These are phyloP conservation scores for Pichia sp. DNA, from an alignment of 1,139 yeast species.

Conservation along the genomic window DNA sequence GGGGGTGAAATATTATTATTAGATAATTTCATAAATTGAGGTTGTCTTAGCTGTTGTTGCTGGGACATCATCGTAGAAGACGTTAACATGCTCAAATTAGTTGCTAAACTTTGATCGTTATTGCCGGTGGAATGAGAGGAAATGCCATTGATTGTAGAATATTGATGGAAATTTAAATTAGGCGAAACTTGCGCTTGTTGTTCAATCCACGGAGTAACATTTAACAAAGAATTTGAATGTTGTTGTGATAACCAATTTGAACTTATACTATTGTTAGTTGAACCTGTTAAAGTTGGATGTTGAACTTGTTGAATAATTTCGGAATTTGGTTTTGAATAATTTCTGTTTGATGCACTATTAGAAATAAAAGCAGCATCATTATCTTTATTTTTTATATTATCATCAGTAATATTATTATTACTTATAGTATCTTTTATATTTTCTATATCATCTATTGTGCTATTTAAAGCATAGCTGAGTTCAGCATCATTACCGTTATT, in stretches of 20 bases:
- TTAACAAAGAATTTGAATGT: slow-evolving; percentile 27
- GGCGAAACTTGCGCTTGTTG: slow-evolving; percentile 46
- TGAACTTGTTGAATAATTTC: slow-evolving; percentile 9
- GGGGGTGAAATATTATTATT: slow-evolving; percentile 8
- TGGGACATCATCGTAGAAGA: slow-evolving; percentile 11
- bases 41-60: slow-evolving; percentile 15
- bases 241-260: slow-evolving; percentile 35
- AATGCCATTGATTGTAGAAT: slow-evolving; percentile 10
- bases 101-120: slow-evolving; percentile 15
- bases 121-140: slow-evolving; percentile 15
- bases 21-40: slow-evolving; percentile 11
- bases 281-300: slow-evolving; percentile 11
- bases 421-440: neutral
- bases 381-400: neutral
- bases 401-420: neutral
- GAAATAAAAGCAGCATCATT: no score
- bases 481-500: neutral
- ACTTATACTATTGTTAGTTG: slow-evolving; percentile 23
- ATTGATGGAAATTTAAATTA: slow-evolving; percentile 21
- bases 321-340: no score
- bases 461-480: neutral
- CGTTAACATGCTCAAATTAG: slow-evolving; percentile 21
- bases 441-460: neutral
- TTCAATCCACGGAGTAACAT: slow-evolving; percentile 65
- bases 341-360: slow-evolving; percentile 6